These are phyloP conservation scores for Yamadazyma ubonensis DNA, from an alignment of 805 yeast genomes.

Conservation along the genomic window DNA sequence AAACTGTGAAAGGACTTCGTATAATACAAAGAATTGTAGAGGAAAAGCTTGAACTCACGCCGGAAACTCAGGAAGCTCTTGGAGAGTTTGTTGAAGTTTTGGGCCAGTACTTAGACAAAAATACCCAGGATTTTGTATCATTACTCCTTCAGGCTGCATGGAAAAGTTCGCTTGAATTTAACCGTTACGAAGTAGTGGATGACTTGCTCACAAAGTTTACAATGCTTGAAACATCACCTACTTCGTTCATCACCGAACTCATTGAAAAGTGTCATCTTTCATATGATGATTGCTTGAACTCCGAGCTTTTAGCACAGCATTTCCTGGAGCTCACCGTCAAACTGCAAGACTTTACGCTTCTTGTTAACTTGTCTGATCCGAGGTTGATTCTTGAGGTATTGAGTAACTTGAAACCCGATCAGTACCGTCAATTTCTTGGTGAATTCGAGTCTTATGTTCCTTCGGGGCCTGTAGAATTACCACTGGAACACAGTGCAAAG, in stretches of 20 bases:
- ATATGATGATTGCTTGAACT: conserved; percentile 9
- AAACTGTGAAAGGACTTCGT: conserved; percentile 9
- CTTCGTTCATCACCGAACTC: conserved; percentile 9
- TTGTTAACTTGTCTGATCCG: conserved; percentile 19
- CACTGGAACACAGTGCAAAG: not conserved
- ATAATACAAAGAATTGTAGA: not conserved
- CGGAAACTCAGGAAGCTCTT: conserved; percentile 4
- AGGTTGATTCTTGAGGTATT: conserved; percentile 3
- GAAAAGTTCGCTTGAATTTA: conserved; percentile 3
- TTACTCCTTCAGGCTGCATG: conserved; percentile 9
- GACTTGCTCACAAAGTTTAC: conserved; percentile 11
- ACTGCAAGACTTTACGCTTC: conserved; percentile 17
- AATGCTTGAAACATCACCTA: conserved; percentile 7
- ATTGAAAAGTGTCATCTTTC: conserved; percentile 6
- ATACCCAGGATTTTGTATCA: not conserved
- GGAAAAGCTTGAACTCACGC: not conserved
- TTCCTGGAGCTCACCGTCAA: conserved; percentile 28
- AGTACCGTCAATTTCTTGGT: conserved; percentile 9
- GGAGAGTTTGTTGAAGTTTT: conserved; percentile 8
- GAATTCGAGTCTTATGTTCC: conserved; percentile 3
- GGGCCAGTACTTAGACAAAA: conserved; percentile 10
- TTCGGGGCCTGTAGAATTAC: not conserved
- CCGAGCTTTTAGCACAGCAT: conserved; percentile 23
- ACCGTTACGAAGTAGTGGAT: conserved; percentile 11
- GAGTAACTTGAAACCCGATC: conserved; percentile 1